Evolutionary conservation across 805 yeast genomes (phyloP), one percentile per base, ranked within the genome.

Genomic region (Priceomyces castillae): DNA sequence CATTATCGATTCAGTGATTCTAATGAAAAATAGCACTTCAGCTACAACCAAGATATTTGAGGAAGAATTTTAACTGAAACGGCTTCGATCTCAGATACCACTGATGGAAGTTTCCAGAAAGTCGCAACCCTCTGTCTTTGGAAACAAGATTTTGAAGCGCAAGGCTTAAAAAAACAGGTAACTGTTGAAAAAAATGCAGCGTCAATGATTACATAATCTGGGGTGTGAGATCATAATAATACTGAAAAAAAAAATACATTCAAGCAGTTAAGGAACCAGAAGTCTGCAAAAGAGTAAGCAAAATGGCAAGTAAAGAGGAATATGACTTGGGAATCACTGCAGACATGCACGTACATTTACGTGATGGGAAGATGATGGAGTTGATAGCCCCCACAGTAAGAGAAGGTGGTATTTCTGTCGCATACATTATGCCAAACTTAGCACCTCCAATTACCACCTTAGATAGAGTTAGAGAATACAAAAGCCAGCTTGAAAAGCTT

Each of bases 361-460:
- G 99, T 58, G 96, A 92, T 47, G 97, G 96, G 1, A 73, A 76
- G 5, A 90, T 94, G 97, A 89, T 90, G 85, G 84, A 86, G 53
- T 76, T 88, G 30, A 87, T 90, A 33, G 78, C 97, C 0, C 99
- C 99, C 6, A 85, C 96, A 0, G 86, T 94, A 14, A 78, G 82
- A 54, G 80, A 82, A 47, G 99, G 99, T 38, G 99, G 99, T 49
- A 74, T 86, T 11, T 84, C 96, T 3, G 82, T 90, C 38, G 96
- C 95, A 1, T 94, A 89, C 59, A 80, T 94, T 47, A 94, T 94
- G 99, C 99, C 99, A 28, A 94, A 94, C 64, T 69, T 94, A 50
- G 87, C 81, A 19, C 99, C 99, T 5, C 99, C 99, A 23, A 63
- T 94, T 44, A 86, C 92, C 1, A 82, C 89, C 5, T 71, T 89